Percentiles rank a stretch among this genome's conserved stretches.
These are phyloP conservation scores for Zygoascus hellenicus DNA, from an alignment of 1,139 yeast species.

Conservation along the genomic window DNA sequence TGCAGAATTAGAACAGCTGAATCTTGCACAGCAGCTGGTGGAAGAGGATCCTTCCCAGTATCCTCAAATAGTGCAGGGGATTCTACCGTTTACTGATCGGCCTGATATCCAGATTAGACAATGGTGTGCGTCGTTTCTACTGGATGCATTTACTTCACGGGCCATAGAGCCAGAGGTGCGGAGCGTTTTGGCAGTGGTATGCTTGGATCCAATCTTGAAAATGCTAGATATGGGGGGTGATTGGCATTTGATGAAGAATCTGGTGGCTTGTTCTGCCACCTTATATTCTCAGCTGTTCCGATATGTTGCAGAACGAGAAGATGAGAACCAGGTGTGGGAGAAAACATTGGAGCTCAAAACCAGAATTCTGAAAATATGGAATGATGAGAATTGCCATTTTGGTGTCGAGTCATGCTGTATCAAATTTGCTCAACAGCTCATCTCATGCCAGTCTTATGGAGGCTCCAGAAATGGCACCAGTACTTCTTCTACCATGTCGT, in stretches of 20 bases:
- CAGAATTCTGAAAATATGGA: constrained; percentile 33
- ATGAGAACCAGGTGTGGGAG: constrained; percentile 30
- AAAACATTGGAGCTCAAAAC: constrained; percentile 29
- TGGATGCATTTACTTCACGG: constrained; percentile 34
- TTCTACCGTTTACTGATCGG: constrained; percentile 34
- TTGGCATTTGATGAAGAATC: constrained; percentile 28
- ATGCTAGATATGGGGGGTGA: constrained; percentile 28
- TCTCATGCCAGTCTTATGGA: constrained; percentile 62
- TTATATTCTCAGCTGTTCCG: constrained; percentile 34
- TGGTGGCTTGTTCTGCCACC: constrained; percentile 30
- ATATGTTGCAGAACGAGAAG: constrained; percentile 27
- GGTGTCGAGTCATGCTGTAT: constrained; percentile 58
- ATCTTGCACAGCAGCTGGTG: constrained; percentile 34
- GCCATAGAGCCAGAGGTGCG: constrained; percentile 27
- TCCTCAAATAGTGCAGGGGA: constrained; percentile 34
- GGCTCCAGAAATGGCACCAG: constrained; percentile 31
- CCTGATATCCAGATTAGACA: constrained; percentile 32
- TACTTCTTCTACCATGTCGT: constrained; percentile 43
- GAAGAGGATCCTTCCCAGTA: constrained; percentile 34
- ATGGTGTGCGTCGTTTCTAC: constrained; percentile 38
- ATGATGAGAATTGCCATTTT: constrained; percentile 20
- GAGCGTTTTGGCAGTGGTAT: constrained; percentile 28
- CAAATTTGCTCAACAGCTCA: constrained; percentile 65
- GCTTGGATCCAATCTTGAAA: constrained; percentile 29
- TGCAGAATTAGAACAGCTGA: constrained; percentile 32